Percentiles rank a stretch among this genome's conserved stretches.
Conservation (phyloP, 202 grass and related monocot species). For the Schoenoplectus tabernaemontani region DNA sequence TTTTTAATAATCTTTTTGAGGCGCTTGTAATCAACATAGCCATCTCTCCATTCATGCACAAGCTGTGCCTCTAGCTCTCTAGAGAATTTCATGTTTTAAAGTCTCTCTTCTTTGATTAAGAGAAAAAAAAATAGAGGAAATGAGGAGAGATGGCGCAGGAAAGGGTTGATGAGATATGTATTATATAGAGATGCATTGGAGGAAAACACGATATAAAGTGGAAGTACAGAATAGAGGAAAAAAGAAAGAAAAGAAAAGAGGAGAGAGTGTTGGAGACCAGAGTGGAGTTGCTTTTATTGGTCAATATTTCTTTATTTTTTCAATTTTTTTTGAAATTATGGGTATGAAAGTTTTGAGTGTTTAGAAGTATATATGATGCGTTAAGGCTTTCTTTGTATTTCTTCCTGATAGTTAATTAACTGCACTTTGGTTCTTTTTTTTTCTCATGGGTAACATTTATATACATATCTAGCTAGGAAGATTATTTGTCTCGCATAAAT, state of each 20-base stretch:
- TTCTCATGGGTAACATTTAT: too few species aligned
- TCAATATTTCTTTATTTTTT: not conserved
- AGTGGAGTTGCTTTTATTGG: conserved; percentile 26
- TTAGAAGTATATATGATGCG: not conserved
- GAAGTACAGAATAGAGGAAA: conserved; percentile 17
- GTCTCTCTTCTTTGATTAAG: not conserved
- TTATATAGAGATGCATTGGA: conserved; percentile 32
- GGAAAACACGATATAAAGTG: conserved; percentile 1
- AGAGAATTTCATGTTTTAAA: conserved; percentile 85
- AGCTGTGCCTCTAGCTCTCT: conserved; percentile 83
- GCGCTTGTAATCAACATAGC: conserved; percentile 75
- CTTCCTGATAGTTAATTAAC: too few species aligned
- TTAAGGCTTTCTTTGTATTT: not conserved
- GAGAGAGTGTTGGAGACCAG: conserved; percentile 1
- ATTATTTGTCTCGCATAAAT: too few species aligned
- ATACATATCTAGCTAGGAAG: too few species aligned
- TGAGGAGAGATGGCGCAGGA: conserved; percentile 9
- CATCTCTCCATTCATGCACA: conserved; percentile 73
- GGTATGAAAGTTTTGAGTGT: not conserved
- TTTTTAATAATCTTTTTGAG: conserved; percentile 87
- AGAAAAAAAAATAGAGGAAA: not conserved
- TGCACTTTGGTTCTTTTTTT: too few species aligned
- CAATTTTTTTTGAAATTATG: not conserved
- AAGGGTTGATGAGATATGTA: not conserved
- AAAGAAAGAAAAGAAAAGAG: conserved; percentile 13